These are phyloP conservation scores for Coemansia sp. DNA, from an alignment of 192 early-diverging fungal genomes.

Conservation along the genomic window DNA sequence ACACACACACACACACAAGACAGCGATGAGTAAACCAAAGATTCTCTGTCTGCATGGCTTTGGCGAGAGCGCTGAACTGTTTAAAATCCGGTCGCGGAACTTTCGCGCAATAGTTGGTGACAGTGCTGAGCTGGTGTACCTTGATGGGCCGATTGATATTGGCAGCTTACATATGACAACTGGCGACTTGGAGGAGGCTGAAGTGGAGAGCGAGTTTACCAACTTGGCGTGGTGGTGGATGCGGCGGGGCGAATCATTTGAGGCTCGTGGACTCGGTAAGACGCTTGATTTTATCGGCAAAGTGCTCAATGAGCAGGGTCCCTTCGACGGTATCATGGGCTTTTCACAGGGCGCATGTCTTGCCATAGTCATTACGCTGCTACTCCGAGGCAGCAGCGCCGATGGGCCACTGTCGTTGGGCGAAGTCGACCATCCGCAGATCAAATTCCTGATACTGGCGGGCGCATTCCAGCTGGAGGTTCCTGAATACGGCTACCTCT, in stretches of 20 bases:
- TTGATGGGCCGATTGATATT: constrained; percentile 39
- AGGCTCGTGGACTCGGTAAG: constrained; percentile 35
- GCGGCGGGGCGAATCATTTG: constrained; percentile 27
- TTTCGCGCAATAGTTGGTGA: constrained; percentile 32
- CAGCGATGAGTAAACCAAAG: constrained; percentile 35
- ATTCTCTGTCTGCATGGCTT: constrained; percentile 52
- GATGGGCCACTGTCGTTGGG: constrained; percentile 18
- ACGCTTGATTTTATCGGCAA: constrained; percentile 17
- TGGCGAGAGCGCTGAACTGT: constrained; percentile 43
- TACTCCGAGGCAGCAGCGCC: constrained; percentile 15
- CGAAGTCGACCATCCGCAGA: constrained; percentile 31
- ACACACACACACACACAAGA: too few species aligned
- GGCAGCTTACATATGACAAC: constrained; percentile 32
- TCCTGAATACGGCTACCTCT: constrained; percentile 27
- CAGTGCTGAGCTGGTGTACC: constrained; percentile 38
- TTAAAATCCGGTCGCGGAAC: constrained; percentile 40
- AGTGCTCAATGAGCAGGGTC: constrained; percentile 42
- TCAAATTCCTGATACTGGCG: constrained; percentile 41
- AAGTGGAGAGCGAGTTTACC: constrained; percentile 20
- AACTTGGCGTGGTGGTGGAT: constrained; percentile 53
- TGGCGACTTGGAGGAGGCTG: constrained; percentile 11
- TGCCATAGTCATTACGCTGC: constrained; percentile 19
- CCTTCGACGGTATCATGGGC: constrained; percentile 48
- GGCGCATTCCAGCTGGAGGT: constrained; percentile 32
- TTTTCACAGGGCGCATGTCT: constrained; percentile 51